These are phyloP conservation scores for Pyrenochaeta sp. DNA, from an alignment of 2,329 filamentous ascomycete genomes.

Conservation along the genomic window DNA sequence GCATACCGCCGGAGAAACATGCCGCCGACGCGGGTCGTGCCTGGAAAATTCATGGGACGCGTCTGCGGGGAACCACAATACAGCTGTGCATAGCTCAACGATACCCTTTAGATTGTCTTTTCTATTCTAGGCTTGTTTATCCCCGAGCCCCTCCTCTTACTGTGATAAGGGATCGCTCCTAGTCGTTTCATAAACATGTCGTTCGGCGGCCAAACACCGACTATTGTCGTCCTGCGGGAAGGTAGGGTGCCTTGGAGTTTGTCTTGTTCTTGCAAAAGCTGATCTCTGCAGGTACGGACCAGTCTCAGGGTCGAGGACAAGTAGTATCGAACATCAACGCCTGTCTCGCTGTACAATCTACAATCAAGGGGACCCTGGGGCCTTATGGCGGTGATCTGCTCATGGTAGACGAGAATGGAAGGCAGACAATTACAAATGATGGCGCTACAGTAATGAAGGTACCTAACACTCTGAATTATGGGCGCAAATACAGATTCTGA, in stretches of 20 bases:
- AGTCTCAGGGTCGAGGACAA: slow-evolving; percentile 96
- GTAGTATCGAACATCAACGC: slow-evolving; percentile 98
- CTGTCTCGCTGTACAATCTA: slow-evolving; percentile 92
- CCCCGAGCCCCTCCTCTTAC: neutral
- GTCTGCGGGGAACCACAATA: slow-evolving; percentile 35
- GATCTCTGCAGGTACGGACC: slow-evolving; percentile 79
- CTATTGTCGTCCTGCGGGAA: slow-evolving; percentile 97
- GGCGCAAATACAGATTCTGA: slow-evolving; percentile 8
- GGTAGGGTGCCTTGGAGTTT: slow-evolving; percentile 67
- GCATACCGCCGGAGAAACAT: slow-evolving; percentile 22
- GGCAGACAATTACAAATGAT: slow-evolving; percentile 98
- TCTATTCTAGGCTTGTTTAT: slow-evolving; percentile 2
- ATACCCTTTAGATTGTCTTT: slow-evolving; percentile 16
- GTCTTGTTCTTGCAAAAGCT: slow-evolving; percentile 21
- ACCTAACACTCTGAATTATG: slow-evolving; percentile 26
- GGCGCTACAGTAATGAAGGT: slow-evolving; percentile 99
- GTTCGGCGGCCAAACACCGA: slow-evolving; percentile 96
- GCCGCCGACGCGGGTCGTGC: slow-evolving; percentile 22
- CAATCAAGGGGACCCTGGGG: slow-evolving; percentile 93
- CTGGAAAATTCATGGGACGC: slow-evolving; percentile 43
- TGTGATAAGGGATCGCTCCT: slow-evolving; percentile 5
- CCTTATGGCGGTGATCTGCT: slow-evolving; percentile 97
- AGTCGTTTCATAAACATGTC: slow-evolving; percentile 71
- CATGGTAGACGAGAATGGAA: slow-evolving; percentile 94
- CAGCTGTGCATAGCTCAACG: slow-evolving; percentile 32